phyloP scores from a whole-genome alignment of 345 rosid genomes.

The Diplotaxis tenuifolia region DNA sequence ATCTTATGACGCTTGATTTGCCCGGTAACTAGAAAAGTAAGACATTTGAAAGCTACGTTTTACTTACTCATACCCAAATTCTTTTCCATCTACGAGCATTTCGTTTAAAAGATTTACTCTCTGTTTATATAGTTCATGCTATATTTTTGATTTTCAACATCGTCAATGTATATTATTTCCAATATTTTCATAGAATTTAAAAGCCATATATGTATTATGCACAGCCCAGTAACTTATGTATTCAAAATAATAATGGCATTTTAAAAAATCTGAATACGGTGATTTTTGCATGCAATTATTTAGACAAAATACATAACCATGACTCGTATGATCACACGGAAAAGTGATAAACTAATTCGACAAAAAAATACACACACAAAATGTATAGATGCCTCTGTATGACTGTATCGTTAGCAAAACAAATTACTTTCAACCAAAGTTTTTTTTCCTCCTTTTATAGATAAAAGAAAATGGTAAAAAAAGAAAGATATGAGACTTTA shows the following conservation, averaged over 20 bases:
- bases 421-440: neutral
- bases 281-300: no score
- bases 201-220: no score
- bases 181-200: no score
- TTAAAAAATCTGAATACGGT: no score
- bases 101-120: neutral
- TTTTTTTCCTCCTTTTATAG: slow-evolving; percentile 23
- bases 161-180: neutral
- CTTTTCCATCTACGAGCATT: neutral
- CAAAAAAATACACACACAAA: no score
- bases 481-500: slow-evolving; percentile 33
- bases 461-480: slow-evolving; percentile 19
- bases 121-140: neutral
- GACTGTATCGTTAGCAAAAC: no score
- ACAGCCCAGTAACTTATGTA: no score
- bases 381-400: no score
- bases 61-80: neutral
- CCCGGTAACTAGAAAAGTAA: neutral
- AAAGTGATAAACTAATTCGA: no score
- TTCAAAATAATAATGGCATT: no score
- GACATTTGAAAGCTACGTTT: slow-evolving; percentile 1
- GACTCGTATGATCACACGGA: no score
- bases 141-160: neutral
- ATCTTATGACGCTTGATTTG: neutral
- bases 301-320: no score